These are phyloP conservation scores for Phytophthora kernoviae DNA, from an alignment of 352 stramenopile genomes.

Conservation along the genomic window DNA sequence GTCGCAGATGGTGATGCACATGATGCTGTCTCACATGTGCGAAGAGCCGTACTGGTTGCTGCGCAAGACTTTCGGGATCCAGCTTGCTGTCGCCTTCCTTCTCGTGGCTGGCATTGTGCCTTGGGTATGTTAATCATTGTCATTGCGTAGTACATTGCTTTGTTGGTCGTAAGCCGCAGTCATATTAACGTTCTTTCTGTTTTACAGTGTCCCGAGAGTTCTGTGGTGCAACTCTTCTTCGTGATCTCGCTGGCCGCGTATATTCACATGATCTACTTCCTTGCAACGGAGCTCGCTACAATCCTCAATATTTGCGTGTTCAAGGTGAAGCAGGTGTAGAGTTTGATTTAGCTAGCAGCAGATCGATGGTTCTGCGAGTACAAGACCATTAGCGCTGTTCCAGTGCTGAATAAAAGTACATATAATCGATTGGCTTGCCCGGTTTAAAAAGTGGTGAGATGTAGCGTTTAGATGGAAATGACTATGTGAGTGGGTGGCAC, in stretches of 20 bases:
- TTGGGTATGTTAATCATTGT: slow-evolving; percentile 51
- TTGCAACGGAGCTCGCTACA: slow-evolving; percentile 73
- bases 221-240: slow-evolving; percentile 80
- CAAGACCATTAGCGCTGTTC: slow-evolving; percentile 3
- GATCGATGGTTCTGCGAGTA: slow-evolving; percentile 6
- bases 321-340: slow-evolving; percentile 70
- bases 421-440: neutral
- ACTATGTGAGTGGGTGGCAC: slow-evolving; percentile 61
- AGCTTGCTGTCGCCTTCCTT: slow-evolving; percentile 65
- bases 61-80: slow-evolving; percentile 80
- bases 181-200: slow-evolving; percentile 3
- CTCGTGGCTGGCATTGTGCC: slow-evolving; percentile 76
- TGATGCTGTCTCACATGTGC: slow-evolving; percentile 90
- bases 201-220: slow-evolving; percentile 61
- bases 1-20: slow-evolving; percentile 88
- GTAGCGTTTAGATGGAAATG: slow-evolving; percentile 16
- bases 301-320: slow-evolving; percentile 85
- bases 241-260: slow-evolving; percentile 72
- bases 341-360: slow-evolving; percentile 4
- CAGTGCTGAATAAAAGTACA: neutral
- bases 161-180: neutral
- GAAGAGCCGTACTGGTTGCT: slow-evolving; percentile 87
- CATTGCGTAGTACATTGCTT: neutral
- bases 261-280: slow-evolving; percentile 85
- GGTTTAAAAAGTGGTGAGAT: slow-evolving; percentile 12